Conservation (phyloP, 2,329 filamentous ascomycete species). For the Alternaria sp. region DNA sequence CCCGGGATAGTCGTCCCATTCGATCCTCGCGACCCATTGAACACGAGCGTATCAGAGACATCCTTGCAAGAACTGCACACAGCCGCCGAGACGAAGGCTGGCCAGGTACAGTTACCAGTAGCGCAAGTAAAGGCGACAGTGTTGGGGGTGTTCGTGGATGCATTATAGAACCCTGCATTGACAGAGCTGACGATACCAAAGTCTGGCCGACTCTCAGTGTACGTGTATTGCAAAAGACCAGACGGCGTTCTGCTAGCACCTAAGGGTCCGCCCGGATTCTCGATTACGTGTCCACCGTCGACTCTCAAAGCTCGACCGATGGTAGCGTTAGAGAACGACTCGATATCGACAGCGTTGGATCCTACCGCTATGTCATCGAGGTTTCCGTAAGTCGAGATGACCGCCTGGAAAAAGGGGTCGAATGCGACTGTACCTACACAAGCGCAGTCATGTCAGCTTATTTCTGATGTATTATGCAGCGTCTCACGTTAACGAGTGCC, state of each 20-base stretch:
- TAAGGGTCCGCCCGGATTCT: not conserved
- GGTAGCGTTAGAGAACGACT: not conserved
- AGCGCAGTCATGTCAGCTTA: not conserved
- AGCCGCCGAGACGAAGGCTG: constrained; percentile 7
- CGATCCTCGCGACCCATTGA: not conserved
- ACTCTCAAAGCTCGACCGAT: not conserved
- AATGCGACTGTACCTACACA: not conserved
- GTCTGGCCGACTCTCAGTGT: not conserved
- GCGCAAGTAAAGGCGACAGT: constrained; percentile 1
- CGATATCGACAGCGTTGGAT: not conserved
- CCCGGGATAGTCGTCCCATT: not conserved
- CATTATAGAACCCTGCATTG: constrained; percentile 11
- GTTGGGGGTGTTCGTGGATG: not conserved
- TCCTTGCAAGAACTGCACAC: constrained; percentile 15
- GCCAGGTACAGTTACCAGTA: constrained; percentile 18
- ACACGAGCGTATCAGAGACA: not conserved
- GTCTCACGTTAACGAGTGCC: not conserved
- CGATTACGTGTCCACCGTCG: not conserved
- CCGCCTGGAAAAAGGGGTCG: not conserved
- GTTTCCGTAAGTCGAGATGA: not conserved
- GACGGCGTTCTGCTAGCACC: not conserved
- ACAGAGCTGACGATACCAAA: constrained; percentile 17
- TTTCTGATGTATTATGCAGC: not conserved
- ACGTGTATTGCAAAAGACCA: not conserved
- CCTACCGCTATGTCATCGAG: not conserved